Evolutionary conservation across 2,329 filamentous ascomycete genomes (phyloP).

Genomic region (Alternaria tenuissima): DNA sequence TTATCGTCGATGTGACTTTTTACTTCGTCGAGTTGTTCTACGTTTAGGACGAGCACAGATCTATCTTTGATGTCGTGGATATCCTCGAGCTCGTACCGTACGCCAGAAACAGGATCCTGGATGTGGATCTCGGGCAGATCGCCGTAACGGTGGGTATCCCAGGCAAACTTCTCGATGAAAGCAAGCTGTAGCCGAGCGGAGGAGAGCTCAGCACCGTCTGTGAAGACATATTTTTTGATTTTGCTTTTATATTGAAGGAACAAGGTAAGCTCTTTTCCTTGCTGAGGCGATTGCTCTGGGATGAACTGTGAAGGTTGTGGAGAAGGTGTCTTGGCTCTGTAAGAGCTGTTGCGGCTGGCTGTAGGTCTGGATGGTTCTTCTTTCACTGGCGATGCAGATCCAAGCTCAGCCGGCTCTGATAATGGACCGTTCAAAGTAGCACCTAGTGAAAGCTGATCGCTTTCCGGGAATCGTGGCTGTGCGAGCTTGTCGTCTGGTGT

Average conservation of each 20-base stretch:
- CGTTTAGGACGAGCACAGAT: constrained; percentile 91
- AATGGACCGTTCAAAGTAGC: constrained; percentile 50
- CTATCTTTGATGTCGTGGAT: constrained; percentile 92
- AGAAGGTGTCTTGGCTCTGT: constrained; percentile 48
- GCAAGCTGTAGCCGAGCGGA: constrained; percentile 90
- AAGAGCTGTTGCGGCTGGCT: constrained; percentile 42
- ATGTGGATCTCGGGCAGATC: constrained; percentile 98
- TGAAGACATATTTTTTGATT: constrained; percentile 92
- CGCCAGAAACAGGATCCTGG: constrained; percentile 91
- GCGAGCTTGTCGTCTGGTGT: constrained; percentile 73
- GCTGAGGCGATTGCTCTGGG: constrained; percentile 70
- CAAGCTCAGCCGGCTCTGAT: constrained; percentile 42
- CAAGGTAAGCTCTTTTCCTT: constrained; percentile 86
- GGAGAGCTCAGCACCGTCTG: constrained; percentile 85
- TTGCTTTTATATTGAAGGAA: constrained; percentile 97
- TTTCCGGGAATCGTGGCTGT: constrained; percentile 48
- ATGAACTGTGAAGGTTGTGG: constrained; percentile 56
- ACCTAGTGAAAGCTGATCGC: constrained; percentile 39
- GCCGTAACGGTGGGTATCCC: constrained; percentile 96
- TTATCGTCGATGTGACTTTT: constrained; percentile 96
- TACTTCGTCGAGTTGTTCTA: constrained; percentile 93
- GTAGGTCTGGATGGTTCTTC: constrained; percentile 29
- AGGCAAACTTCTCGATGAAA: constrained; percentile 99
- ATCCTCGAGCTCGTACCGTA: constrained; percentile 97
- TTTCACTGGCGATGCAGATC: constrained; percentile 33